Evolutionary conservation across 257 asterid species (phyloP).

Genomic region (Galeopsis tetrahit): DNA sequence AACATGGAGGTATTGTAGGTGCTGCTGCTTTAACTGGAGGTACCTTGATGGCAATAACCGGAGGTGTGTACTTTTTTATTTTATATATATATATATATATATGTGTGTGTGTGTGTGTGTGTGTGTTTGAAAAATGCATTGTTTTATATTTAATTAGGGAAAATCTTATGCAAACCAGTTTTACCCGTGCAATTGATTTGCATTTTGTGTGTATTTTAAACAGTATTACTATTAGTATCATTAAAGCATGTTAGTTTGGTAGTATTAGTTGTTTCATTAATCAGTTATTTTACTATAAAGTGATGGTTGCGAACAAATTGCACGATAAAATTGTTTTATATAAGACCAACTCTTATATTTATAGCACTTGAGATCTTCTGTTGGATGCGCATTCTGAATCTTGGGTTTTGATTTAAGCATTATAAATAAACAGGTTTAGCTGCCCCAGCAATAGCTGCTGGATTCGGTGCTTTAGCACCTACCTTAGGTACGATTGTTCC

Average conservation of each 20-base stretch:
- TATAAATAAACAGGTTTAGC: slow-evolving; percentile 65
- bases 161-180: too few species aligned
- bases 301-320: too few species aligned
- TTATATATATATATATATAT: too few species aligned
- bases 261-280: too few species aligned
- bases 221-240: too few species aligned
- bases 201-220: too few species aligned
- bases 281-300: too few species aligned
- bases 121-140: neutral
- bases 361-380: neutral
- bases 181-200: too few species aligned
- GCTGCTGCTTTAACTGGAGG: slow-evolving; percentile 99
- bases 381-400: slow-evolving; percentile 33
- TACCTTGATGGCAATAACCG: slow-evolving; percentile 93
- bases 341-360: too few species aligned
- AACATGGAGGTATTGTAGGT: slow-evolving; percentile 93
- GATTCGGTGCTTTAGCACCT: slow-evolving; percentile 92
- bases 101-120: too few species aligned
- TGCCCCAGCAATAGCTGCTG: slow-evolving; percentile 99
- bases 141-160: slow-evolving; percentile 4
- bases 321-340: too few species aligned
- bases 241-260: too few species aligned
- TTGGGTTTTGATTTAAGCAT: neutral
- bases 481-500: slow-evolving; percentile 87
- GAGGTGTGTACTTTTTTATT: slow-evolving; percentile 53